These are phyloP conservation scores for Puccinia horiana DNA, from an alignment of 1,284 basidiomycete genomes.

Conservation along the genomic window DNA sequence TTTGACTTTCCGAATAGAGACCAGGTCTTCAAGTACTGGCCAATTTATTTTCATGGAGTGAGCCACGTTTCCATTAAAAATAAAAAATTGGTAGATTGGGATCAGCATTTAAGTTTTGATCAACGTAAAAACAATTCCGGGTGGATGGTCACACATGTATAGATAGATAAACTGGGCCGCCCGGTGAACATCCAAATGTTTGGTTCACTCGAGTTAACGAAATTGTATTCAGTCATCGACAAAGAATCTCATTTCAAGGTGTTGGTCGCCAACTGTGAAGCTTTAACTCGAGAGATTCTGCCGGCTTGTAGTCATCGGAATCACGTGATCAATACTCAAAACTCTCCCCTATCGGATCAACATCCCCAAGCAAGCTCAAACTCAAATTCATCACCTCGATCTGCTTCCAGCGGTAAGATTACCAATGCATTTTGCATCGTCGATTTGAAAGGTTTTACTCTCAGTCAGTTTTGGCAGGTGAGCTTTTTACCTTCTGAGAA, in stretches of 20 bases:
- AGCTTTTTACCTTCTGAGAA: constrained; percentile 27
- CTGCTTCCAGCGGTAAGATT: background rate
- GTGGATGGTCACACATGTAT: background rate
- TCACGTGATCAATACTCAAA: background rate
- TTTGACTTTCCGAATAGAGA: constrained; percentile 49
- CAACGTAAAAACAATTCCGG: background rate
- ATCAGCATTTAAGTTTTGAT: background rate
- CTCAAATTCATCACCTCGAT: constrained; percentile 7
- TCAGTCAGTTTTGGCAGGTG: constrained; percentile 50
- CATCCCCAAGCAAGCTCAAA: background rate
- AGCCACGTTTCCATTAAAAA: background rate
- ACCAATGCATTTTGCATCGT: constrained; percentile 50
- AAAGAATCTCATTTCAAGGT: constrained; percentile 49
- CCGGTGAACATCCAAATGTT: constrained; percentile 51
- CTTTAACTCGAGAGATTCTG: constrained; percentile 50
- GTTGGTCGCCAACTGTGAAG: constrained; percentile 50
- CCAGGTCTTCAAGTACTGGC: constrained; percentile 51
- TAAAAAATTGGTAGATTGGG: background rate
- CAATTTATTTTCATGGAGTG: constrained; percentile 49
- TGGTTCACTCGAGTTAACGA: constrained; percentile 46
- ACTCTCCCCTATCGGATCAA: background rate
- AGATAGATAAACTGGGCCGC: constrained; percentile 48
- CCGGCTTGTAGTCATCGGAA: constrained; percentile 46
- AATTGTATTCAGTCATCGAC: constrained; percentile 48
- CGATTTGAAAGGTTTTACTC: constrained; percentile 51